phyloP scores from a whole-genome alignment of 2,329 filamentous ascomycete genomes.

The Trichoderma sp. region DNA sequence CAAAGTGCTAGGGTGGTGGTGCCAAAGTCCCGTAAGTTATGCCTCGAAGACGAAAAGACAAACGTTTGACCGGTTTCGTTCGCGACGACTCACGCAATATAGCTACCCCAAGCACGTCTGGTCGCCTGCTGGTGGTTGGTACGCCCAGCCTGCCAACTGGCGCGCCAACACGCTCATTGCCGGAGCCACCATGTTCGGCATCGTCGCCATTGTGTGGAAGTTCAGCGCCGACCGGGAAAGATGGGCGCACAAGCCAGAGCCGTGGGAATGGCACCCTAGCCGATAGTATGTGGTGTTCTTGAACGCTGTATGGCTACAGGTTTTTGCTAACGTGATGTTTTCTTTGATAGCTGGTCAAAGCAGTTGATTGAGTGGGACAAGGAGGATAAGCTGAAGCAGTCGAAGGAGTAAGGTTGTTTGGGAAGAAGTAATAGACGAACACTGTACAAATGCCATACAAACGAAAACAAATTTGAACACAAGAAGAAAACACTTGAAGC shows the following conservation, averaged over 20 bases:
- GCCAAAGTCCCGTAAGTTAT: slow-evolving; percentile 64
- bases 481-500: background rate
- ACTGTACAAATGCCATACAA: slow-evolving; percentile 30
- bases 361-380: slow-evolving; percentile 52
- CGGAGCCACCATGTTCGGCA: slow-evolving; percentile 67
- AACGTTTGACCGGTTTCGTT: background rate
- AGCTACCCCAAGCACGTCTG: slow-evolving; percentile 99
- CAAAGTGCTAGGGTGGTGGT: slow-evolving; percentile 69
- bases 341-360: slow-evolving; percentile 48
- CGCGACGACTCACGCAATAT: slow-evolving; percentile 14
- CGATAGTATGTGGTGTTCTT: slow-evolving; percentile 66
- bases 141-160: slow-evolving; percentile 93
- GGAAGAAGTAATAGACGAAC: slow-evolving; percentile 18
- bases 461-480: slow-evolving; percentile 11
- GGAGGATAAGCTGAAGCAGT: slow-evolving; percentile 45
- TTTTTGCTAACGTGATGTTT: background rate
- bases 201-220: slow-evolving; percentile 70
- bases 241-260: slow-evolving; percentile 75
- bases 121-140: slow-evolving; percentile 98
- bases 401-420: slow-evolving; percentile 35
- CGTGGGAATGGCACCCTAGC: slow-evolving; percentile 79
- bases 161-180: slow-evolving; percentile 85
- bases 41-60: slow-evolving; percentile 34
- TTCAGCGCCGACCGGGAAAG: slow-evolving; percentile 74
- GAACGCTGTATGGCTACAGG: background rate